phyloP scores from a whole-genome alignment of 208 protist genomes.

The Acanthamoeba royreba region DNA sequence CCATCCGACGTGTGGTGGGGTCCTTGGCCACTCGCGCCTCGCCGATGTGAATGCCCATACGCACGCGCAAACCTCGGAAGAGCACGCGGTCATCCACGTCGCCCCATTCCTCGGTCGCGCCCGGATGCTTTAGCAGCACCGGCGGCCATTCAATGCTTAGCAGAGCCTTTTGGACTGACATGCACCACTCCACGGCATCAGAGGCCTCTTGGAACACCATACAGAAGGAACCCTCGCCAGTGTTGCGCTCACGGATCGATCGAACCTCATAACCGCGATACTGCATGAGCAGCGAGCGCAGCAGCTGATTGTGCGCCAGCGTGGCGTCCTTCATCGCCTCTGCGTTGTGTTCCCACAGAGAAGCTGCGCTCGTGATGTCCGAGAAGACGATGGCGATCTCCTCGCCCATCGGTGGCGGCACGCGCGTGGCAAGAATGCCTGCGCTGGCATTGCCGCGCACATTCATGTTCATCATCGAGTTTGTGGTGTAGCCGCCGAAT shows the following conservation, averaged over 20 bases:
- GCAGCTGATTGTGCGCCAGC: slow-evolving; percentile 8
- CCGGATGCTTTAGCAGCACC: neutral
- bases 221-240: slow-evolving; percentile 33
- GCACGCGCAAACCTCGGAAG: slow-evolving; percentile 29
- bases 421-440: neutral
- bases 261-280: slow-evolving; percentile 25
- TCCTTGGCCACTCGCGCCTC: neutral
- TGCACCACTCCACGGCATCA: neutral
- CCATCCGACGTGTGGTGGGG: neutral
- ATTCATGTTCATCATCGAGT: neutral
- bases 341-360: slow-evolving; percentile 3
- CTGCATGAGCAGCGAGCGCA: neutral
- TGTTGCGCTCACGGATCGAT: neutral
- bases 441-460: neutral
- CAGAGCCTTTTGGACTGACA: neutral
- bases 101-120: neutral
- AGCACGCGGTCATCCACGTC: neutral
- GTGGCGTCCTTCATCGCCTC: slow-evolving; percentile 44
- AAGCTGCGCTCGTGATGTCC: slow-evolving; percentile 25
- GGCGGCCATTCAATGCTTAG: neutral
- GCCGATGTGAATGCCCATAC: slow-evolving; percentile 23
- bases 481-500: no score
- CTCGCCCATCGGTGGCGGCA: neutral
- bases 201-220: neutral
- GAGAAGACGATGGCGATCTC: slow-evolving; percentile 14